phyloP scores from a whole-genome alignment of 2,329 filamentous ascomycete species.

The Cephalotrichum gorgonifer region DNA sequence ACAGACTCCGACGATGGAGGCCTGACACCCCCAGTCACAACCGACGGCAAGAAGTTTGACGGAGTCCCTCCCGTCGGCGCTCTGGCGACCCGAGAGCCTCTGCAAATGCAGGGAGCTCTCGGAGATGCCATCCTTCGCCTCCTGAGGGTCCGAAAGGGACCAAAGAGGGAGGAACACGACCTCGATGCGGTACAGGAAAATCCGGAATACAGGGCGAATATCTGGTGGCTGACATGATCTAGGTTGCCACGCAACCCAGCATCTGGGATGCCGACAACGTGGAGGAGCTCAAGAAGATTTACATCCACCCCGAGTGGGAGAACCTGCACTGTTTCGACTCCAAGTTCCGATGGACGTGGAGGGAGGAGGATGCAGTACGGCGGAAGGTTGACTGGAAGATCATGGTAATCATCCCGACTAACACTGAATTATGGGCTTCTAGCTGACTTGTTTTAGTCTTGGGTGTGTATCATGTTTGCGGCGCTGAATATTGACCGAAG shows the following conservation, averaged over 20 bases:
- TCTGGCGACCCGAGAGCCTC: conserved; percentile 14
- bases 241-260: conserved; percentile 24
- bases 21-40: not conserved
- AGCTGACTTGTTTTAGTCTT: conserved; percentile 10
- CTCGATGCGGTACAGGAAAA: conserved; percentile 15
- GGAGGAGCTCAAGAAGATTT: conserved; percentile 22
- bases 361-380: conserved; percentile 21
- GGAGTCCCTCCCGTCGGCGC: conserved; percentile 7
- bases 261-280: conserved; percentile 25
- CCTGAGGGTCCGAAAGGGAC: conserved; percentile 20
- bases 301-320: conserved; percentile 25
- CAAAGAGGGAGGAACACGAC: conserved; percentile 15
- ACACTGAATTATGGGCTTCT: not conserved
- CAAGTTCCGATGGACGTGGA: conserved; percentile 22
- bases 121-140: conserved; percentile 21
- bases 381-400: conserved; percentile 26
- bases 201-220: not conserved
- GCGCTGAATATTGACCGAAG: conserved; percentile 24
- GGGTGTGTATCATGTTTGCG: conserved; percentile 22
- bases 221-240: conserved; percentile 7
- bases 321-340: conserved; percentile 22
- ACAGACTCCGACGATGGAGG: not conserved
- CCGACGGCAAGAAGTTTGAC: not conserved
- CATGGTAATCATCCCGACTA: conserved; percentile 6
- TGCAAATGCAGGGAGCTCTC: conserved; percentile 19